A percentile compares a stretch with the other conserved stretches of the same genome.
Evolutionary conservation across 2,329 filamentous ascomycete species (phyloP).

Genomic region (Colletotrichum truncatum): DNA sequence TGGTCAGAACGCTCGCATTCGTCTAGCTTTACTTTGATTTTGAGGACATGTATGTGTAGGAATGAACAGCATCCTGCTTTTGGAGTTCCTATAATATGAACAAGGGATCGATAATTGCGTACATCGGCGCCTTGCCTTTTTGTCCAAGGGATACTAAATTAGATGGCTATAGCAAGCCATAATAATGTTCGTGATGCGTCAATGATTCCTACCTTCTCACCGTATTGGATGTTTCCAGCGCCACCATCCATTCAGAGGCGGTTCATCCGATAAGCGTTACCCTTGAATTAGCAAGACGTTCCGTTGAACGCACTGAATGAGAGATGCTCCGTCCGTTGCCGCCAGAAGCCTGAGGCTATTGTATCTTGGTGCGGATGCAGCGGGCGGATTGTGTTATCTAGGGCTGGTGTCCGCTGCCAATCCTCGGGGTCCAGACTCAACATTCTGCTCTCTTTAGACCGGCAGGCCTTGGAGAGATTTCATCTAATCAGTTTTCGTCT

Average conservation of each 20-base stretch:
- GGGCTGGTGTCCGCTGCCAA: neutral
- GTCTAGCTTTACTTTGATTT: too few relatives aligned
- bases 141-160: neutral
- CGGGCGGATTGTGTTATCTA: too few relatives aligned
- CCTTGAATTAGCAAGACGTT: neutral
- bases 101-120: slow-evolving; percentile 3
- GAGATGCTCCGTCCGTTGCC: neutral
- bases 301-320: neutral
- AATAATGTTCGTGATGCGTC: neutral
- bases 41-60: too few relatives aligned
- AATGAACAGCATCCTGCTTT: neutral
- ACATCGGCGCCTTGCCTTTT: slow-evolving; percentile 4
- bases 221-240: neutral
- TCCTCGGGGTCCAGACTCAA: neutral
- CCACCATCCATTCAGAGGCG: neutral
- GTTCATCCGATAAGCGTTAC: slow-evolving; percentile 18
- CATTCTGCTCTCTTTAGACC: neutral
- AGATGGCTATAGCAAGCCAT: slow-evolving; percentile 8
- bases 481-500: neutral
- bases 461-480: neutral
- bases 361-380: neutral
- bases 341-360: neutral
- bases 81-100: neutral
- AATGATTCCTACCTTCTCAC: neutral
- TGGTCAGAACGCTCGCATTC: too few relatives aligned